A percentile compares a stretch with the other conserved stretches of the same genome.
Evolutionary conservation across 805 yeast genomes (phyloP).

Genomic region (Myxozyma nipponensis): DNA sequence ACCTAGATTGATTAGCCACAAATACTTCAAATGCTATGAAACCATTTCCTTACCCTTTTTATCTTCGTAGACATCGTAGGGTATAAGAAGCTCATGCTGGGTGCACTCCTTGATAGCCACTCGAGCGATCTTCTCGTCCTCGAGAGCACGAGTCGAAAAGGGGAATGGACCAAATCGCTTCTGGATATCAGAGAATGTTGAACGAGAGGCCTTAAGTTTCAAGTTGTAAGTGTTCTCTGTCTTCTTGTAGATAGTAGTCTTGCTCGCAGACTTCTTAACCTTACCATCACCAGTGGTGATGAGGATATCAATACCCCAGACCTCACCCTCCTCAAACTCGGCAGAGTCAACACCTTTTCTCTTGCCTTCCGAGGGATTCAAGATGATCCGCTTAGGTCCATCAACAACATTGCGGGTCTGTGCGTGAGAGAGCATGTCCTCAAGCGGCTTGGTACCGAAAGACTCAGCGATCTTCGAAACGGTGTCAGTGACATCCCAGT

Average conservation of each 20-base stretch:
- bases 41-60: slow-evolving; percentile 46
- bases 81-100: slow-evolving; percentile 60
- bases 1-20: slow-evolving; percentile 3
- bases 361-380: slow-evolving; percentile 70
- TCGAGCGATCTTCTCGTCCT: slow-evolving; percentile 66
- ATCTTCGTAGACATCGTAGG: slow-evolving; percentile 66
- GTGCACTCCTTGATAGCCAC: slow-evolving; percentile 71
- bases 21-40: too few relatives aligned
- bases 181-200: slow-evolving; percentile 63
- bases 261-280: slow-evolving; percentile 49
- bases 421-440: slow-evolving; percentile 73
- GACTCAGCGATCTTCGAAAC: slow-evolving; percentile 60
- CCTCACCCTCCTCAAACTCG: slow-evolving; percentile 71
- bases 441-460: slow-evolving; percentile 59
- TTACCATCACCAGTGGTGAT: slow-evolving; percentile 67
- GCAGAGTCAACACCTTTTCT: slow-evolving; percentile 57
- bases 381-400: slow-evolving; percentile 71
- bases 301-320: slow-evolving; percentile 70
- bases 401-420: slow-evolving; percentile 63
- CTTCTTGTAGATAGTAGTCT: slow-evolving; percentile 68
- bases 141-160: slow-evolving; percentile 59
- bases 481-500: slow-evolving; percentile 69
- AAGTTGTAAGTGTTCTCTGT: slow-evolving; percentile 59
- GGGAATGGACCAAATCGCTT: slow-evolving; percentile 66
- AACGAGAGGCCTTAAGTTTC: slow-evolving; percentile 67